phyloP scores from a whole-genome alignment of 2,329 filamentous ascomycete species.

The Alternaria metachromatica region DNA sequence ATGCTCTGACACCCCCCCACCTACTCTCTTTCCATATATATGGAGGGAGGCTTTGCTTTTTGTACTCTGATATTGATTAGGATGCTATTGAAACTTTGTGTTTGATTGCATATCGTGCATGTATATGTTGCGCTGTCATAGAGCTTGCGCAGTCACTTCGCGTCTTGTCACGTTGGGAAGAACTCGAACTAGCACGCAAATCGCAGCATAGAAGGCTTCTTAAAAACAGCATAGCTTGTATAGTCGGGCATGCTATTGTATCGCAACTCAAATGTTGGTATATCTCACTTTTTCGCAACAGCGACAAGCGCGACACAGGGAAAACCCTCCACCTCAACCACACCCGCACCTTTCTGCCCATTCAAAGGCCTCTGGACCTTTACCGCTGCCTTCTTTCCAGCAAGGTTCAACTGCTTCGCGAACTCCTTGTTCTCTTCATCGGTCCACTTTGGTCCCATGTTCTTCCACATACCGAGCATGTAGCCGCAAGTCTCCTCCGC shows the following conservation, averaged over 20 bases:
- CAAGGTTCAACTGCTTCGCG: neutral
- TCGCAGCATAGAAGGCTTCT: neutral
- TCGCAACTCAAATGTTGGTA: neutral
- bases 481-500: conserved; percentile 4
- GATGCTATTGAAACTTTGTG: neutral
- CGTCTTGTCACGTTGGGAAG: neutral
- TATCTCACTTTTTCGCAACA: conserved; percentile 10
- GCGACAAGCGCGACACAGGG: conserved; percentile 13
- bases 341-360: conserved; percentile 2
- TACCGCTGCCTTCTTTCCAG: neutral
- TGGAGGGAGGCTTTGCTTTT: neutral
- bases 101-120: neutral
- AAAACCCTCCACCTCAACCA: conserved; percentile 11
- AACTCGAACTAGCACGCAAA: neutral
- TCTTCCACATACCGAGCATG: conserved; percentile 9
- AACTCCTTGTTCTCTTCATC: conserved; percentile 11
- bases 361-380: neutral
- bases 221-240: neutral
- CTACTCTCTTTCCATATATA: neutral
- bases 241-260: neutral
- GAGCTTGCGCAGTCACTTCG: neutral
- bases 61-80: neutral
- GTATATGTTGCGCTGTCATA: neutral
- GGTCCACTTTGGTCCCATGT: conserved; percentile 4
- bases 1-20: neutral